A percentile compares a stretch with the other conserved stretches of the same genome.
Conservation (phyloP, 495 filamentous ascomycete genomes). For the Penicillium malachiteum region DNA sequence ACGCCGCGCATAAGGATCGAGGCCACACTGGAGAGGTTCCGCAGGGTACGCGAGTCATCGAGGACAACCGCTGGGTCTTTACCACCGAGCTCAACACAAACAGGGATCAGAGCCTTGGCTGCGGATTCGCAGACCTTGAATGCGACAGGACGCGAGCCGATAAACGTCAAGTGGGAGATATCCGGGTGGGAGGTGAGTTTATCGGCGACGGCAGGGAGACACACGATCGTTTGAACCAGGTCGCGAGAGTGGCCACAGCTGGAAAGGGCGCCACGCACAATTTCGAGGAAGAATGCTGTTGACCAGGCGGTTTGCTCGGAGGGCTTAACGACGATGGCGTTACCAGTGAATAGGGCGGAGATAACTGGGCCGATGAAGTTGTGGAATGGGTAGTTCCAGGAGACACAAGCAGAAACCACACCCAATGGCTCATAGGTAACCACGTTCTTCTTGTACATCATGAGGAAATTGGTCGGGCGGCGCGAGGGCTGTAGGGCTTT, state of each 20-base stretch:
- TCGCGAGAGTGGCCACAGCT: slow-evolving; percentile 82
- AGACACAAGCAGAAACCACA: slow-evolving; percentile 87
- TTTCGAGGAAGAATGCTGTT: slow-evolving; percentile 72
- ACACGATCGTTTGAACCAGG: slow-evolving; percentile 80
- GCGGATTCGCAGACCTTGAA: slow-evolving; percentile 85
- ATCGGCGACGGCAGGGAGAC: slow-evolving; percentile 79
- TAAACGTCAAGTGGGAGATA: slow-evolving; percentile 94
- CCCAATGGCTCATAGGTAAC: slow-evolving; percentile 91
- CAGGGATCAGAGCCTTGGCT: slow-evolving; percentile 77
- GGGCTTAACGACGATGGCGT: slow-evolving; percentile 85
- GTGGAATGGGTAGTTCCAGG: slow-evolving; percentile 97
- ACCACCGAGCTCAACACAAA: slow-evolving; percentile 87
- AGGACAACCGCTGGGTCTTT: slow-evolving; percentile 95
- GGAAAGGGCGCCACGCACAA: slow-evolving; percentile 72
- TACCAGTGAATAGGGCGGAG: slow-evolving; percentile 87
- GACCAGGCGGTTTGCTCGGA: slow-evolving; percentile 95
- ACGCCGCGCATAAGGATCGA: slow-evolving; percentile 85
- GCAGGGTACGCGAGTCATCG: slow-evolving; percentile 60
- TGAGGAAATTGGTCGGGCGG: slow-evolving; percentile 80
- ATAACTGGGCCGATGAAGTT: slow-evolving; percentile 92
- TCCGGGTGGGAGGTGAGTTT: slow-evolving; percentile 83
- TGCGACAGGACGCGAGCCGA: slow-evolving; percentile 83
- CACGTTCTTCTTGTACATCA: slow-evolving; percentile 93
- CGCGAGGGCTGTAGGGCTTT: slow-evolving; percentile 68
- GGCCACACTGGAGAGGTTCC: slow-evolving; percentile 65